Percentiles rank a stretch among this genome's conserved stretches.
These are phyloP conservation scores for Camellia granthamiana DNA, from an alignment of 148 eudicot species.

Conservation along the genomic window DNA sequence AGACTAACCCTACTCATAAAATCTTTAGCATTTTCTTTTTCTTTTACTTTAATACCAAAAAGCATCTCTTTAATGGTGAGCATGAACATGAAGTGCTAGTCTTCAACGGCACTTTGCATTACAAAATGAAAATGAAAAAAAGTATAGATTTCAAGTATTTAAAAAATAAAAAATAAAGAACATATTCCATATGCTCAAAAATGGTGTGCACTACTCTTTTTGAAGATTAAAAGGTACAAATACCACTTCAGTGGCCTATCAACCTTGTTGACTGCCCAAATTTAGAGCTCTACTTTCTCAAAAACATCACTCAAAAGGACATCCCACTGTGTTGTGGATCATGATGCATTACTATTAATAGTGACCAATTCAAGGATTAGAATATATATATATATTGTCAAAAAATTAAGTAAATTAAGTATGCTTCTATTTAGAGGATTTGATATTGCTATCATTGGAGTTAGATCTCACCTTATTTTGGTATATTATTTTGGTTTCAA, in stretches of 20 bases:
- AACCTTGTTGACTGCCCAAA: background rate
- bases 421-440: too few species aligned
- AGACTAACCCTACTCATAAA: too few species aligned
- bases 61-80: slow-evolving; percentile 5
- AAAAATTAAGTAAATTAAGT: too few species aligned
- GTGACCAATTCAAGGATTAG: too few species aligned
- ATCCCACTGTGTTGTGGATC: too few species aligned
- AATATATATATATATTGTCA: too few species aligned
- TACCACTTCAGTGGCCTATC: slow-evolving; percentile 9
- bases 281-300: background rate
- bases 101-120: background rate
- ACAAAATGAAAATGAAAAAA: background rate
- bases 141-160: background rate
- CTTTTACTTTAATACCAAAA: too few species aligned
- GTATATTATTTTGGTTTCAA: too few species aligned
- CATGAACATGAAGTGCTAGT: slow-evolving; percentile 1
- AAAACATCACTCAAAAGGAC: background rate
- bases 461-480: too few species aligned
- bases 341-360: too few species aligned
- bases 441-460: too few species aligned
- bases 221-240: slow-evolving; percentile 3
- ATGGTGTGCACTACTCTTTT: background rate
- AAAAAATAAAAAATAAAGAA: background rate
- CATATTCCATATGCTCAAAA: background rate
- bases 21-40: too few species aligned